phyloP scores from a whole-genome alignment of 2,329 filamentous ascomycete species.

The Colletotrichum sp. region DNA sequence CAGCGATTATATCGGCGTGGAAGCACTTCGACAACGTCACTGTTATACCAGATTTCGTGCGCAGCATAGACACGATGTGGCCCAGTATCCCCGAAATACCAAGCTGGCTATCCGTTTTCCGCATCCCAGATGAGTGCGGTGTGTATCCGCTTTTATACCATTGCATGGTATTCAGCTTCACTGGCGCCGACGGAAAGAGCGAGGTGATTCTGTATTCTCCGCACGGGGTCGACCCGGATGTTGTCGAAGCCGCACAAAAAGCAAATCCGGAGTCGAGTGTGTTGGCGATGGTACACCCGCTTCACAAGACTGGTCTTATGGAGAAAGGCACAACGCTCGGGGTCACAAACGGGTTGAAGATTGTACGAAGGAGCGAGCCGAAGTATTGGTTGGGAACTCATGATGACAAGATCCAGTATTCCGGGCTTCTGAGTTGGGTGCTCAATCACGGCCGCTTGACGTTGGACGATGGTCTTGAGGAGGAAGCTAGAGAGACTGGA shows the following conservation, averaged over 20 bases:
- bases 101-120: neutral
- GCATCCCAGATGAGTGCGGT: neutral
- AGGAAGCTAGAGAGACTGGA: neutral
- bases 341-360: neutral
- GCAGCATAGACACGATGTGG: neutral
- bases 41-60: neutral
- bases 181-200: neutral
- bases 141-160: neutral
- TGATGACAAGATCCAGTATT: neutral
- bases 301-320: neutral
- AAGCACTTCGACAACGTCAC: neutral
- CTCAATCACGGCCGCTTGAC: neutral
- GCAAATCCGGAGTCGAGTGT: neutral
- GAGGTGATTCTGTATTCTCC: neutral
- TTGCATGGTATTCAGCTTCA: neutral
- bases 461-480: neutral
- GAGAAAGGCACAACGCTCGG: neutral
- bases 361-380: neutral
- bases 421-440: neutral
- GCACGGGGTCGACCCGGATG: neutral
- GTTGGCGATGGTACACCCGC: neutral
- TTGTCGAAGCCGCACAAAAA: neutral
- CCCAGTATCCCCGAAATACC: neutral
- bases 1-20: neutral
- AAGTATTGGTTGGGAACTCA: constrained; percentile 5